A percentile compares a stretch with the other conserved stretches of the same genome.
Conservation (phyloP, 192 early-diverging fungal genomes). For the Lobosporangium transversale region DNA sequence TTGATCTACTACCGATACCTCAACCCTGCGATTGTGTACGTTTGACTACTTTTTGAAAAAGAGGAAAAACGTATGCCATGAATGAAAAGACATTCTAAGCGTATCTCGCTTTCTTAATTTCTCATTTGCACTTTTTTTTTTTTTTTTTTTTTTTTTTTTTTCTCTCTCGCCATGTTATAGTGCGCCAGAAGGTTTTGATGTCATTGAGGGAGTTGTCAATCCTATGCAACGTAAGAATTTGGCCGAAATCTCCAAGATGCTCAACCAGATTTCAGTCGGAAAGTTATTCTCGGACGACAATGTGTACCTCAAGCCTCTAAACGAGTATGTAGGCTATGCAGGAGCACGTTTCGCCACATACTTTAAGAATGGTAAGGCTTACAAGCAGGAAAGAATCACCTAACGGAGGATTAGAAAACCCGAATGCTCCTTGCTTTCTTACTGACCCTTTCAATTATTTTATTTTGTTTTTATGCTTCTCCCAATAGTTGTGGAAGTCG, state of each 20-base stretch:
- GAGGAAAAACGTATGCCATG: too few relatives aligned
- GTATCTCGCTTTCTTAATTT: too few relatives aligned
- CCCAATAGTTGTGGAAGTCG: slow-evolving; percentile 79
- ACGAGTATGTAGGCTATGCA: slow-evolving; percentile 84
- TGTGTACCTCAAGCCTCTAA: slow-evolving; percentile 76
- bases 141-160: not conserved
- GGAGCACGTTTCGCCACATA: slow-evolving; percentile 83
- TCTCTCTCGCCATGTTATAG: slow-evolving; percentile 42
- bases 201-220: slow-evolving; percentile 85
- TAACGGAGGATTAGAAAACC: too few relatives aligned
- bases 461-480: not conserved
- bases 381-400: too few relatives aligned
- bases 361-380: slow-evolving; percentile 83
- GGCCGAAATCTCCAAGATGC: slow-evolving; percentile 92
- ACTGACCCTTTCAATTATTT: too few relatives aligned
- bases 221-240: slow-evolving; percentile 96
- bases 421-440: too few relatives aligned
- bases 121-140: not conserved
- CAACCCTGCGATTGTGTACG: slow-evolving; percentile 94
- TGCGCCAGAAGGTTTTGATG: slow-evolving; percentile 96
- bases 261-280: slow-evolving; percentile 95
- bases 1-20: slow-evolving; percentile 98
- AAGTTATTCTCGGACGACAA: slow-evolving; percentile 78
- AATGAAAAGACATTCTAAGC: too few relatives aligned
- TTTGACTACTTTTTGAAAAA: slow-evolving; percentile 12